phyloP scores from a whole-genome alignment of 1,284 basidiomycete species.

The Phellopilus nigrolimitatus region DNA sequence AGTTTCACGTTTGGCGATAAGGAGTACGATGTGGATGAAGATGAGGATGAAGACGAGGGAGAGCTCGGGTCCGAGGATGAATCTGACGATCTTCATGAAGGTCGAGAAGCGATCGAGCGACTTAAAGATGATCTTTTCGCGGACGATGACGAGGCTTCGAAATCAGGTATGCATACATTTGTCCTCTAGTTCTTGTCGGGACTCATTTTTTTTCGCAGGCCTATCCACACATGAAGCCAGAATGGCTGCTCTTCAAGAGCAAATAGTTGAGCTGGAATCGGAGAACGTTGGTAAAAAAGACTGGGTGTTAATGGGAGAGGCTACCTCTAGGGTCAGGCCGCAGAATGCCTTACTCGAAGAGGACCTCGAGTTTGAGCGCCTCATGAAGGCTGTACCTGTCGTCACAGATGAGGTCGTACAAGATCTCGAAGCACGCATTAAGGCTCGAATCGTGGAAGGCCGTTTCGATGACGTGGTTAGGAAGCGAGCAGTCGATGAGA shows the following conservation, averaged over 20 bases:
- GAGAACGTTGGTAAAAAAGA: conserved; percentile 72
- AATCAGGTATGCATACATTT: conserved; percentile 33
- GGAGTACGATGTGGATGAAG: conserved; percentile 25
- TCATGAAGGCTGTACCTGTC: conserved; percentile 82
- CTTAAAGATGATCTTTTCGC: conserved; percentile 66
- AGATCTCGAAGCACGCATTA: conserved; percentile 88
- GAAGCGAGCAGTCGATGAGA: conserved; percentile 71
- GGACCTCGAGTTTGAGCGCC: conserved; percentile 92
- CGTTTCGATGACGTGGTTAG: conserved; percentile 92
- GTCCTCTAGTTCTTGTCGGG: neutral
- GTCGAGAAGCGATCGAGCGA: conserved; percentile 47
- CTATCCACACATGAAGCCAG: conserved; percentile 63
- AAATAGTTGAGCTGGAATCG: conserved; percentile 67
- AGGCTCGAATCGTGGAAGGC: conserved; percentile 81
- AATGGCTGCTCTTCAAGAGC: conserved; percentile 51
- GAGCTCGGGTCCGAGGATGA: conserved; percentile 23
- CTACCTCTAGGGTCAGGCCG: conserved; percentile 76
- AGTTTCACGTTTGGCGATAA: conserved; percentile 7
- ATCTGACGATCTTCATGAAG: conserved; percentile 23
- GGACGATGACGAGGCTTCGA: conserved; percentile 43
- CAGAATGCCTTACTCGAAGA: conserved; percentile 91
- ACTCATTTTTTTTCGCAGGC: conserved; percentile 24
- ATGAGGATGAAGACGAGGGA: conserved; percentile 32
- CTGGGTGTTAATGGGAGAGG: conserved; percentile 94
- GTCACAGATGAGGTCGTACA: conserved; percentile 88